A percentile compares a stretch with the other conserved stretches of the same genome.
These are phyloP conservation scores for Blastobotrys aristatus DNA, from an alignment of 1,139 yeast species.

Conservation along the genomic window DNA sequence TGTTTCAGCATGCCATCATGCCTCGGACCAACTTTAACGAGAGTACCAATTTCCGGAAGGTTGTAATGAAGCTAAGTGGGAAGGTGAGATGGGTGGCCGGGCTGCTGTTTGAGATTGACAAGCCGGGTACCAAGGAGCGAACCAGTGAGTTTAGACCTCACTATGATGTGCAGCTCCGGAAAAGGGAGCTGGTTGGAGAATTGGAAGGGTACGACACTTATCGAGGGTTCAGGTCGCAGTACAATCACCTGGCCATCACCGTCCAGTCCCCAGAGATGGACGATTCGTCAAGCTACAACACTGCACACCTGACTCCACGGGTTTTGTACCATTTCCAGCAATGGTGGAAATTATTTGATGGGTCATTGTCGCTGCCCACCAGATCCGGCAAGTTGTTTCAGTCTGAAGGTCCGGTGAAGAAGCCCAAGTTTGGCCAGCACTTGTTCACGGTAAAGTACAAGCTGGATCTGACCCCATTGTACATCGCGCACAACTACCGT, in stretches of 20 bases:
- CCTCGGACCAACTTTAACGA: conserved; percentile 26
- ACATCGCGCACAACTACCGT: conserved; percentile 64
- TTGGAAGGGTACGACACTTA: conserved; percentile 62
- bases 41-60: conserved; percentile 36
- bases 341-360: conserved; percentile 82
- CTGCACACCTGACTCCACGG: conserved; percentile 71
- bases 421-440: conserved; percentile 69
- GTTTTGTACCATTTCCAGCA: conserved; percentile 61
- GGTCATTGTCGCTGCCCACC: conserved; percentile 68
- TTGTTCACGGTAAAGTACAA: conserved; percentile 77
- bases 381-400: conserved; percentile 67
- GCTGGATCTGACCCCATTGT: conserved; percentile 66
- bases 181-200: conserved; percentile 54
- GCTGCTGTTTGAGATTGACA: conserved; percentile 43
- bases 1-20: conserved; percentile 22
- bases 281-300: conserved; percentile 47
- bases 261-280: conserved; percentile 45
- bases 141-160: conserved; percentile 62
- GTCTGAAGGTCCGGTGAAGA: conserved; percentile 35
- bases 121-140: conserved; percentile 29
- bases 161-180: conserved; percentile 55
- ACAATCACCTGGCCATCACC: conserved; percentile 71
- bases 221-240: conserved; percentile 70
- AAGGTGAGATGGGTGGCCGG: conserved; percentile 49
- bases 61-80: conserved; percentile 51